These are phyloP conservation scores for Fennellomyces sp. DNA, from an alignment of 371 early-diverging fungal species.

Conservation along the genomic window DNA sequence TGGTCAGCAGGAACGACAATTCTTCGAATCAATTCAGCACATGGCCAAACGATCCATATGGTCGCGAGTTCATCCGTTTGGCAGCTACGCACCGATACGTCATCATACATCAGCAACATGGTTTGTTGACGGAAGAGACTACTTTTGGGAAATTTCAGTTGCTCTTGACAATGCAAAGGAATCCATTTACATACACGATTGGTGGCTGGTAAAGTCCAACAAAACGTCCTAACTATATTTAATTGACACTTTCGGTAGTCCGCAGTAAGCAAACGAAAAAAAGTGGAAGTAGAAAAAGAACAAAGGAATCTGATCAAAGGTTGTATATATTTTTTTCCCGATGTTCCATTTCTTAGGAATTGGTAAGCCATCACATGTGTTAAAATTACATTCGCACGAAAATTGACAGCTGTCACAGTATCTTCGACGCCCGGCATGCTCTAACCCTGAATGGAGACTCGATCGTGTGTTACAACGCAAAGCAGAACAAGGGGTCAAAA, in stretches of 20 bases:
- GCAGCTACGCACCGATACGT: constrained; percentile 81
- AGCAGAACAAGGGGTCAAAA: constrained; percentile 86
- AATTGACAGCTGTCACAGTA: constrained; percentile 44
- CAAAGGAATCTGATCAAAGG: too few species aligned
- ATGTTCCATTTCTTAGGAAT: constrained; percentile 11
- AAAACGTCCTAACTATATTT: too few species aligned
- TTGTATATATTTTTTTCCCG: neutral
- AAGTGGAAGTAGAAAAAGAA: neutral
- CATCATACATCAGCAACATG: constrained; percentile 58
- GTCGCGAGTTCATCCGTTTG: constrained; percentile 64
- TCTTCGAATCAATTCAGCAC: constrained; percentile 39
- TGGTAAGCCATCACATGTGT: constrained; percentile 17
- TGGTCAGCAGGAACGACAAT: constrained; percentile 54
- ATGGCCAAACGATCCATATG: constrained; percentile 50
- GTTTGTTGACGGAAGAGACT: constrained; percentile 84
- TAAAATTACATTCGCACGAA: neutral
- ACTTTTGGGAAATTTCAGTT: constrained; percentile 76
- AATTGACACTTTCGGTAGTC: too few species aligned
- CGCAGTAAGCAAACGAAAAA: too few species aligned
- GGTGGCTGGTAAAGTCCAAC: constrained; percentile 76
- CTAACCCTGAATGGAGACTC: constrained; percentile 72
- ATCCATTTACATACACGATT: constrained; percentile 83
- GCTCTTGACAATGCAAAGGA: constrained; percentile 70
- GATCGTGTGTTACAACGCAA: constrained; percentile 81
- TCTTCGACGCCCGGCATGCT: constrained; percentile 71